These are phyloP conservation scores for Sicyos baderoa DNA, from an alignment of 306 rosid genomes.

Conservation along the genomic window DNA sequence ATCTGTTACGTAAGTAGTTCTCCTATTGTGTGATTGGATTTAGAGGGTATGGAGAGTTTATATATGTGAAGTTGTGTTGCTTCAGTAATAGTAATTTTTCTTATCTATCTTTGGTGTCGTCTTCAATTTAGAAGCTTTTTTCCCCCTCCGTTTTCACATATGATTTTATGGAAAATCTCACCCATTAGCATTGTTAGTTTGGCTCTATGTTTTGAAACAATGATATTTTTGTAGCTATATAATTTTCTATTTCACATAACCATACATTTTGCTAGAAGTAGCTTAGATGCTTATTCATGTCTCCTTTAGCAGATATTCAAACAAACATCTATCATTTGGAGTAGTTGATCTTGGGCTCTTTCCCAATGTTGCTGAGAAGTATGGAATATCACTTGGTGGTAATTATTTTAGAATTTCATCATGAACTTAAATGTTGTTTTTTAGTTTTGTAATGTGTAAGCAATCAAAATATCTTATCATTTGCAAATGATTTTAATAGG, in stretches of 20 bases:
- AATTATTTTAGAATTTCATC: conserved; percentile 16
- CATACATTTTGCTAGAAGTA: not conserved
- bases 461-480: not conserved
- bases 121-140: not conserved
- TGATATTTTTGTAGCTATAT: not conserved
- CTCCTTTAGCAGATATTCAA: conserved; percentile 60
- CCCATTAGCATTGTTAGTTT: not conserved
- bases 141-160: not conserved
- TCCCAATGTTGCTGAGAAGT: conserved; percentile 77
- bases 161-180: not conserved
- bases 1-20: conserved; percentile 63
- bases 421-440: conserved; percentile 3
- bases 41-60: not conserved
- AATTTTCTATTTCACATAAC: not conserved
- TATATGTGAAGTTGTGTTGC: conserved; percentile 4
- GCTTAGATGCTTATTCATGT: conserved; percentile 22
- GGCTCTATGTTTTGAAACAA: not conserved
- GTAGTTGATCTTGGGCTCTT: conserved; percentile 85
- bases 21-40: conserved; percentile 17
- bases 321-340: conserved; percentile 74
- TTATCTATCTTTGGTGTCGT: not conserved
- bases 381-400: conserved; percentile 80
- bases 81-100: not conserved
- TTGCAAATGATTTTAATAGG: conserved; percentile 36
- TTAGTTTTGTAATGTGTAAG: not conserved